A percentile compares a stretch with the other conserved stretches of the same genome.
Conservation (phyloP, 2,329 filamentous ascomycete genomes). For the Raffaelea ambrosiae region DNA sequence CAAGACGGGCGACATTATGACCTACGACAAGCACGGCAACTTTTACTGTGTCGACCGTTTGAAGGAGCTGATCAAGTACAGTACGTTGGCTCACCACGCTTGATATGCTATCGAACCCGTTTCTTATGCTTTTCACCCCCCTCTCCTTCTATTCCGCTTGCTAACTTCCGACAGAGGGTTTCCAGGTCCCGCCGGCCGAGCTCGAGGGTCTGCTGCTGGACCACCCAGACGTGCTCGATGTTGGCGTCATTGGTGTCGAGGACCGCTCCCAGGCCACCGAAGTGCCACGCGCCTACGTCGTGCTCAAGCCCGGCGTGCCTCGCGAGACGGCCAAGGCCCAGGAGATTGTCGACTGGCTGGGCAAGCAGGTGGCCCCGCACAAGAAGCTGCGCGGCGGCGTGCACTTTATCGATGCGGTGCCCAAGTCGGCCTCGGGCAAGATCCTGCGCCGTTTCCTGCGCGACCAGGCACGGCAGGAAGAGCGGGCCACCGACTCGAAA, state of each 20-base stretch:
- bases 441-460: constrained; percentile 35
- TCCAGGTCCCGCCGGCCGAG: constrained; percentile 62
- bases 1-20: constrained; percentile 81
- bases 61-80: constrained; percentile 58
- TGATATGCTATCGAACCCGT: background rate
- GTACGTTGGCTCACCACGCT: too few species aligned
- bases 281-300: constrained; percentile 59
- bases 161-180: constrained; percentile 46
- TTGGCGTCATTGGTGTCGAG: constrained; percentile 54
- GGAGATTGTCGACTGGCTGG: constrained; percentile 29
- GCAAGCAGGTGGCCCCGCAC: constrained; percentile 32
- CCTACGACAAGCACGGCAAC: constrained; percentile 67
- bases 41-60: constrained; percentile 86
- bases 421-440: constrained; percentile 58
- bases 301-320: constrained; percentile 30
- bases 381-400: constrained; percentile 66
- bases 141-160: background rate
- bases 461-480: constrained; percentile 27
- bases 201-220: constrained; percentile 41
- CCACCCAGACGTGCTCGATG: constrained; percentile 41
- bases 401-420: constrained; percentile 58
- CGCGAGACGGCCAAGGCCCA: constrained; percentile 23
- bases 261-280: constrained; percentile 56
- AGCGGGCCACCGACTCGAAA: constrained; percentile 29
- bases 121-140: background rate